Evolutionary conservation across 2,329 filamentous ascomycete genomes (phyloP).

Genomic region (Penicillium sp.): DNA sequence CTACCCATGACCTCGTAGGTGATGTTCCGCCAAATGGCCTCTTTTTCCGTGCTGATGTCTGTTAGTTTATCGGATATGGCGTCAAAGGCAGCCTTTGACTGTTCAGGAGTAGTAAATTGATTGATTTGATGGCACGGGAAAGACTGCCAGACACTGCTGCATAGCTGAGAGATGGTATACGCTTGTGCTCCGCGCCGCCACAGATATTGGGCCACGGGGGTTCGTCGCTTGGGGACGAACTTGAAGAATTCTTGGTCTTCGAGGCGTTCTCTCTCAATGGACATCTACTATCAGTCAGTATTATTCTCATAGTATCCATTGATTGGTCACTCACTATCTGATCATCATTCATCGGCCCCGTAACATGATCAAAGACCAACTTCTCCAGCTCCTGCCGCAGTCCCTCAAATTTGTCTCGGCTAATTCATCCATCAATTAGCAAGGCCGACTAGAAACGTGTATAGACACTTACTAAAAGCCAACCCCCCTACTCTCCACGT

Average conservation of each 20-base stretch:
- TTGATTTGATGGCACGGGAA: not conserved
- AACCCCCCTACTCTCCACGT: not conserved
- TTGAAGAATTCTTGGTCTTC: conserved; percentile 5
- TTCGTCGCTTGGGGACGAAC: not conserved
- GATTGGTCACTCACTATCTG: not conserved
- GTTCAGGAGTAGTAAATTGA: not conserved
- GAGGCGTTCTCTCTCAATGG: not conserved
- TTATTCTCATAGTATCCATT: not conserved
- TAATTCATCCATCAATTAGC: no score
- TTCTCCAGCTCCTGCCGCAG: not conserved
- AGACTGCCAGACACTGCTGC: not conserved
- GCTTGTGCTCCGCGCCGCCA: not conserved
- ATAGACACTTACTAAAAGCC: not conserved
- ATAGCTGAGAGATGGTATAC: not conserved
- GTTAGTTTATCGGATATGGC: not conserved
- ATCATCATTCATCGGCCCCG: not conserved
- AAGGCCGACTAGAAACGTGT: no score
- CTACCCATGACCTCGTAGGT: not conserved
- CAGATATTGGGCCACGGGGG: not conserved
- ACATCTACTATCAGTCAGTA: not conserved
- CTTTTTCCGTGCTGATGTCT: not conserved
- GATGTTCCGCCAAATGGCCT: not conserved
- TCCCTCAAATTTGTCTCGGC: not conserved
- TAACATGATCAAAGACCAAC: not conserved
- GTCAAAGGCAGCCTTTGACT: not conserved